These are phyloP conservation scores for Digitaria exilis DNA, from an alignment of 202 grass and related monocot genomes.

Conservation along the genomic window DNA sequence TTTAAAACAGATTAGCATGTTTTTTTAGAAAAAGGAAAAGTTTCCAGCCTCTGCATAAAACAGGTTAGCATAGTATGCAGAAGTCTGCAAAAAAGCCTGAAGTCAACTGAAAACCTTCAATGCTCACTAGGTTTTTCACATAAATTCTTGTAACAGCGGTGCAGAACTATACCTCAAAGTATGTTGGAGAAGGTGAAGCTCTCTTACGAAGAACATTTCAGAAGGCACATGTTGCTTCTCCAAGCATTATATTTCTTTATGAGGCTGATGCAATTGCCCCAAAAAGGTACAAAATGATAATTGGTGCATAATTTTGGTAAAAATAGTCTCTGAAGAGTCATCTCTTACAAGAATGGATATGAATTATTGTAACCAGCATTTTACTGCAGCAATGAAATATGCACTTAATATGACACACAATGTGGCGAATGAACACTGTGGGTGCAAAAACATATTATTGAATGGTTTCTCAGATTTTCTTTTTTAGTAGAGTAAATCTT, in stretches of 20 bases:
- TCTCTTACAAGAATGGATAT: not conserved
- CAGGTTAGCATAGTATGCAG: too few species aligned
- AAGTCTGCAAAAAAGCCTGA: not conserved
- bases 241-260: conserved; percentile 92
- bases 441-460: not conserved
- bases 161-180: conserved; percentile 91
- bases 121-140: conserved; percentile 4
- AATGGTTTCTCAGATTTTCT: conserved; percentile 17
- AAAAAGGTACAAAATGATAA: conserved; percentile 60
- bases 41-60: too few species aligned
- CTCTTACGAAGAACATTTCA: conserved; percentile 82
- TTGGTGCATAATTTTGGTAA: conserved; percentile 7
- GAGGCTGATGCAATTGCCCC: conserved; percentile 84
- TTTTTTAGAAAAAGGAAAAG: too few species aligned
- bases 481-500: conserved; percentile 1
- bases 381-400: not conserved
- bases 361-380: not conserved
- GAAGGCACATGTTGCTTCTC: conserved; percentile 71
- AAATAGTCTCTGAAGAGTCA: not conserved
- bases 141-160: conserved; percentile 55
- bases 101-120: conserved; percentile 4
- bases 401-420: not conserved
- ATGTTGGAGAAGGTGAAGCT: conserved; percentile 97
- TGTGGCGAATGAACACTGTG: conserved; percentile 23
- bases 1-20: conserved; percentile 13